A percentile compares a stretch with the other conserved stretches of the same genome.
phyloP scores from a whole-genome alignment of 2,329 filamentous ascomycete genomes.

The Orbilia oligospora region DNA sequence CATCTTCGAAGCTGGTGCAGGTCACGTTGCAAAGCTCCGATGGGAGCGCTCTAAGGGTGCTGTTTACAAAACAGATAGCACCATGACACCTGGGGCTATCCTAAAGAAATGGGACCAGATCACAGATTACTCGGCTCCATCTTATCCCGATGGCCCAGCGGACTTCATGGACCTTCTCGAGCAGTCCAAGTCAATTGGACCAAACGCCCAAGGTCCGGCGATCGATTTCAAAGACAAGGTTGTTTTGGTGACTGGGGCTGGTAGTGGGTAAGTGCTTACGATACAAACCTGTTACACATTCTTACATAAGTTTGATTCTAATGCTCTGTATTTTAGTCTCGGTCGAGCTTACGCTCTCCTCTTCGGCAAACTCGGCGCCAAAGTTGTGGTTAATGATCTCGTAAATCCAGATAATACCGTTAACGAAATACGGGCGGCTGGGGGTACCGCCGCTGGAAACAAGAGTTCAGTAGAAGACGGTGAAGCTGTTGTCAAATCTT shows the following conservation, averaged over 20 bases:
- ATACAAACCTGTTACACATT: neutral
- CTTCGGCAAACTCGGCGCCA: conserved; percentile 85
- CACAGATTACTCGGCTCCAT: conserved; percentile 84
- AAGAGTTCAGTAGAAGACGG: conserved; percentile 96
- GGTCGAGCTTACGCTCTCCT: conserved; percentile 91
- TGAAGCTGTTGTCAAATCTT: conserved; percentile 88
- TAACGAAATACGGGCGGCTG: conserved; percentile 88
- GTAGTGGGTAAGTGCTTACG: conserved; percentile 75
- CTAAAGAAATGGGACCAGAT: conserved; percentile 91
- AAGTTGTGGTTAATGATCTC: conserved; percentile 96
- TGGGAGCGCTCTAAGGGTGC: conserved; percentile 95
- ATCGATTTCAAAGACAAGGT: conserved; percentile 88
- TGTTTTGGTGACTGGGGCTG: conserved; percentile 87
- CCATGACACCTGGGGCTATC: conserved; percentile 88
- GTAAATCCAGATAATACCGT: conserved; percentile 91
- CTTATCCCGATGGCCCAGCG: conserved; percentile 85
- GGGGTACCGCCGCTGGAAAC: conserved; percentile 90
- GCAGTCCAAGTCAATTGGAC: conserved; percentile 82
- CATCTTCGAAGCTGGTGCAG: conserved; percentile 95
- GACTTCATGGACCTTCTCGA: conserved; percentile 91
- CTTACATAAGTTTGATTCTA: conserved; percentile 1
- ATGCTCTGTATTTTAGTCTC: conserved; percentile 73
- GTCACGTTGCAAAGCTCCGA: conserved; percentile 90
- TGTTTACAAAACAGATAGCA: conserved; percentile 88
- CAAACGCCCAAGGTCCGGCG: conserved; percentile 80